These are phyloP conservation scores for Eleusine indica DNA, from an alignment of 176 grass and related monocot genomes.

Conservation along the genomic window DNA sequence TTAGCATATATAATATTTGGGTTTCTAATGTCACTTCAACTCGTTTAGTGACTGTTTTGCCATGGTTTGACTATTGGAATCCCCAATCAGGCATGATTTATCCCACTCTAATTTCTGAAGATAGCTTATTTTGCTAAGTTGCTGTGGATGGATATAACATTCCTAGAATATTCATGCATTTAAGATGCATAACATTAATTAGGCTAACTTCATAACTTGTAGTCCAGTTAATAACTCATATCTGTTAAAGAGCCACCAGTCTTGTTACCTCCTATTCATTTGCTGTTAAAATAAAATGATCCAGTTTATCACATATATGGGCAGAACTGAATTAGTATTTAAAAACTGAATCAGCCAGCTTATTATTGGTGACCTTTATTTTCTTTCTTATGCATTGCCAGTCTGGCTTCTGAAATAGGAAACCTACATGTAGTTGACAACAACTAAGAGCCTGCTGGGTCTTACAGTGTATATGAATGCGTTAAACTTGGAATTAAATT, in stretches of 20 bases:
- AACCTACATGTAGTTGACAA: constrained; percentile 1
- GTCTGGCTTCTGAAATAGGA: constrained; percentile 31
- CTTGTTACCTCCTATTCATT: constrained; percentile 4
- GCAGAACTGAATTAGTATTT: not conserved
- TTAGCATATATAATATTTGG: not conserved
- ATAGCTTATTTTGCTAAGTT: constrained; percentile 1
- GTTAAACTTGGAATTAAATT: constrained; percentile 21
- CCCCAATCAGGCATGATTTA: not conserved
- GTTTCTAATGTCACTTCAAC: not conserved
- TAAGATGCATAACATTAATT: not conserved
- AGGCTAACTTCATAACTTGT: constrained; percentile 7
- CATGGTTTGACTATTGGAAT: not conserved
- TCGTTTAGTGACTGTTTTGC: constrained; percentile 2
- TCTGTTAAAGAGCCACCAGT: not conserved
- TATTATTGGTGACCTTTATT: constrained; percentile 14
- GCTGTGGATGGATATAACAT: not conserved
- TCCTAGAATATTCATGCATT: constrained; percentile 23
- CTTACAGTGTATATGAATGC: not conserved
- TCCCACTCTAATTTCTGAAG: constrained; percentile 22
- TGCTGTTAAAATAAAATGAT: not conserved
- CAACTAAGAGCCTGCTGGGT: not conserved
- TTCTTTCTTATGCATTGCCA: constrained; percentile 18
- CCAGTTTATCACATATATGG: too few species aligned
- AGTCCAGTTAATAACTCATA: not conserved
- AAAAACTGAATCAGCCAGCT: constrained; percentile 12